Evolutionary conservation across 1,284 basidiomycete genomes (phyloP).

Genomic region (Blastosporella zonata): DNA sequence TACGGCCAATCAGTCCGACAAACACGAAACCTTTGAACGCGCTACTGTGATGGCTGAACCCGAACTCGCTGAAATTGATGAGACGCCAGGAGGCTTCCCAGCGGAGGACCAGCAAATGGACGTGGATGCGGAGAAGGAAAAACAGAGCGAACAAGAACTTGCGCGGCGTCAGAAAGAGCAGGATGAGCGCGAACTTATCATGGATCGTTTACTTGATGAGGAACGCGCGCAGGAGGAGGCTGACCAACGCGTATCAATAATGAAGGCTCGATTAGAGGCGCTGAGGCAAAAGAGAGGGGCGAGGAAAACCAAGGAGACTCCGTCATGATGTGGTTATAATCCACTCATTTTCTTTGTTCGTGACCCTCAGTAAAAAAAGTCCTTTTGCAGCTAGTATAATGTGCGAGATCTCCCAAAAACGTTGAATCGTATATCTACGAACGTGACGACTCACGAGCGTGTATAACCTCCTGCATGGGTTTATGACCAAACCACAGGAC

Average conservation of each 20-base stretch:
- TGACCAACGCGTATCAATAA: constrained; percentile 62
- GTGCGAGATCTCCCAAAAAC: too few species aligned
- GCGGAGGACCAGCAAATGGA: constrained; percentile 23
- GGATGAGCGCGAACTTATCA: constrained; percentile 77
- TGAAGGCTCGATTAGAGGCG: constrained; percentile 65
- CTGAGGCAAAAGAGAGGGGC: constrained; percentile 55
- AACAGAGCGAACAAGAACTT: constrained; percentile 44
- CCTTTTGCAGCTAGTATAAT: not conserved
- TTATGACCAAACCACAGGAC: too few species aligned
- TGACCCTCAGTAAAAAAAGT: not conserved
- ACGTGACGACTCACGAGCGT: too few species aligned
- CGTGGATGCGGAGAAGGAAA: constrained; percentile 24
- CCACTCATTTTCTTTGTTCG: not conserved
- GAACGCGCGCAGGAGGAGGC: constrained; percentile 82
- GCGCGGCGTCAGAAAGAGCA: constrained; percentile 49
- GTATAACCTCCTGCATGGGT: too few species aligned
- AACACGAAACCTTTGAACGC: constrained; percentile 53
- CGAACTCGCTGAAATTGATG: constrained; percentile 39
- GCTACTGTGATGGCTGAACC: constrained; percentile 74
- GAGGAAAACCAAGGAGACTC: not conserved
- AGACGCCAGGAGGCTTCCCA: constrained; percentile 56
- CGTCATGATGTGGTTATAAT: constrained; percentile 4
- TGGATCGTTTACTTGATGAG: constrained; percentile 65
- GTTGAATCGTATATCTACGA: too few species aligned
- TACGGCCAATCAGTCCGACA: constrained; percentile 32